These are phyloP conservation scores for Hydnum rufescens DNA, from an alignment of 768 basidiomycete species.

Conservation along the genomic window DNA sequence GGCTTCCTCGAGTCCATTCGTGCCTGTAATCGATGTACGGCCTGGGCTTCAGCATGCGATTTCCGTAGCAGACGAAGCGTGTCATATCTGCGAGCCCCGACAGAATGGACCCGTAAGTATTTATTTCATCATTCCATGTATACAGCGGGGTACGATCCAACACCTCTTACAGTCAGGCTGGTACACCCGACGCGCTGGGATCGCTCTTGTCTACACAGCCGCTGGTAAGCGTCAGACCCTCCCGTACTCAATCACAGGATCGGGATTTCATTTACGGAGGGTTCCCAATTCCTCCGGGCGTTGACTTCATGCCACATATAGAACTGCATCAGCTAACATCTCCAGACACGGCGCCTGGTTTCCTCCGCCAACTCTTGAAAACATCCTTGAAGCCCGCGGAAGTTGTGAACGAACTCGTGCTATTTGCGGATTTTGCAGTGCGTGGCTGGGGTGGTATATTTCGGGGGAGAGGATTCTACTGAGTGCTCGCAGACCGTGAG, in stretches of 20 bases:
- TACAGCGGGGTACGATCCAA: neutral
- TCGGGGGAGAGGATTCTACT: slow-evolving; percentile 41
- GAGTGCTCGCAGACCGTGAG: too few relatives aligned
- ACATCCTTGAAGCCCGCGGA: slow-evolving; percentile 26
- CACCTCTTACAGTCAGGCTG: slow-evolving; percentile 33
- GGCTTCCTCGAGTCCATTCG: slow-evolving; percentile 26
- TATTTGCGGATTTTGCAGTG: slow-evolving; percentile 40
- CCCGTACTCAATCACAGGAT: too few relatives aligned
- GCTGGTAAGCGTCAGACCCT: slow-evolving; percentile 27
- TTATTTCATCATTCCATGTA: neutral
- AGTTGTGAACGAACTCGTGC: slow-evolving; percentile 30
- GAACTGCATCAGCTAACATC: slow-evolving; percentile 73
- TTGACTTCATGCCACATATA: slow-evolving; percentile 12
- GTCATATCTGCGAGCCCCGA: slow-evolving; percentile 24
- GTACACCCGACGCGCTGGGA: slow-evolving; percentile 47
- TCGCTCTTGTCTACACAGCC: slow-evolving; percentile 51
- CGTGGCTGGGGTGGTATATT: slow-evolving; percentile 55
- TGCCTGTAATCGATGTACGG: slow-evolving; percentile 31
- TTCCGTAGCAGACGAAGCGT: slow-evolving; percentile 50
- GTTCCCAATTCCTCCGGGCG: neutral
- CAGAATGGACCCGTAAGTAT: neutral
- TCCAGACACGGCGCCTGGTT: slow-evolving; percentile 40
- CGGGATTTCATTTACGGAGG: neutral
- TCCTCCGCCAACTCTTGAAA: slow-evolving; percentile 45
- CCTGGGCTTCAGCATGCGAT: slow-evolving; percentile 42